Percentiles rank a stretch among this genome's conserved stretches.
Evolutionary conservation across 2,329 filamentous ascomycete genomes (phyloP).

Genomic region (Trichoderma koningiopsis): DNA sequence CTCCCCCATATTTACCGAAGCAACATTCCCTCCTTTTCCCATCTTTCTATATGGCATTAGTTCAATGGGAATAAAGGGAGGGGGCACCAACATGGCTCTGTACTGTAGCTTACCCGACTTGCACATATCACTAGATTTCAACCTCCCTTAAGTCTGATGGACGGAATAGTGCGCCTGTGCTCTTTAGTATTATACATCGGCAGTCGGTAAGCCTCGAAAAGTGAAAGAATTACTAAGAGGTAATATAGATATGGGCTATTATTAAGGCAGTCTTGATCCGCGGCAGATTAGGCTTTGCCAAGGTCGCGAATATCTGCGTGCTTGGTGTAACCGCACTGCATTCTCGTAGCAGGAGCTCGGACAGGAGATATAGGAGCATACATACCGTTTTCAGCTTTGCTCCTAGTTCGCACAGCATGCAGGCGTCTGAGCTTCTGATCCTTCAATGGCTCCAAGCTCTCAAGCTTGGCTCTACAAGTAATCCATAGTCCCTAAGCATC

Average conservation of each 20-base stretch:
- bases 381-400: not conserved
- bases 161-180: not conserved
- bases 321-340: not conserved
- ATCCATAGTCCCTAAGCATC: not conserved
- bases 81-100: not conserved
- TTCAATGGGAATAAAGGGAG: not conserved
- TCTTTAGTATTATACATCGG: not conserved
- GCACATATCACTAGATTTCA: not conserved
- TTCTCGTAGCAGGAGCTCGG: not conserved
- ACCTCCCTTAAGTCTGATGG: not conserved
- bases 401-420: not conserved
- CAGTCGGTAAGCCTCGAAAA: not conserved
- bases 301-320: not conserved
- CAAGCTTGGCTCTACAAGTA: not conserved
- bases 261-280: not conserved
- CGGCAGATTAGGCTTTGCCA: not conserved
- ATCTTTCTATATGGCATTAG: not conserved
- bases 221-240: not conserved
- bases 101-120: not conserved
- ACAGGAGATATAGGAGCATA: too few relatives aligned
- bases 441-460: not conserved
- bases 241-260: not conserved
- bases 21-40: not conserved
- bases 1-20: not conserved
- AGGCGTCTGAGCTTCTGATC: not conserved